A percentile compares a stretch with the other conserved stretches of the same genome.
Conservation (phyloP, 108 stramenopile genomes). For the Nitzschia putrida region DNA sequence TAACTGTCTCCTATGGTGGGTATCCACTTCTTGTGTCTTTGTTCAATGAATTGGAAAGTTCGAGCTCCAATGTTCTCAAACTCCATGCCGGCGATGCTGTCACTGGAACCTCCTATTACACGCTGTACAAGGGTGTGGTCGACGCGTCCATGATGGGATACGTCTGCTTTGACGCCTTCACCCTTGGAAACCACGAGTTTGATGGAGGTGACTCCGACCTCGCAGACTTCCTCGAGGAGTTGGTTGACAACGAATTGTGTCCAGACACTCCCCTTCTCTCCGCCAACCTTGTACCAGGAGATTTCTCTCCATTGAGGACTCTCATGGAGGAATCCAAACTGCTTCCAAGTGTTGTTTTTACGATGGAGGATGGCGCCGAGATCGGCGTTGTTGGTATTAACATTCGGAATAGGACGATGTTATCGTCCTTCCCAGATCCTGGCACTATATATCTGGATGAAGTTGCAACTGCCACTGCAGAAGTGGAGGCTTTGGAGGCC, state of each 20-base stretch:
- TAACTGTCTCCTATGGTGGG: conserved; percentile 13
- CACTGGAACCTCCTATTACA: conserved; percentile 52
- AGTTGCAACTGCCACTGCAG: conserved; percentile 26
- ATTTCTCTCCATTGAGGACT: conserved; percentile 14
- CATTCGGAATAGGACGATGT: conserved; percentile 22
- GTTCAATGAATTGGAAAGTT: neutral
- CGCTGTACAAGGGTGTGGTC: conserved; percentile 36
- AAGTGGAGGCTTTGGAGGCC: conserved; percentile 37
- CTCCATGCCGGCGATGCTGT: conserved; percentile 66
- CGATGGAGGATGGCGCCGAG: conserved; percentile 33
- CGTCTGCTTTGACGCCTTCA: conserved; percentile 49
- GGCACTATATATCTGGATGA: conserved; percentile 52
- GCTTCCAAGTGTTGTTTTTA: conserved; percentile 18
- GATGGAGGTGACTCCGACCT: conserved; percentile 51
- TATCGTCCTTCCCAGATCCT: conserved; percentile 40
- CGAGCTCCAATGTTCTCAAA: conserved; percentile 38
- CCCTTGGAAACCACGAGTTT: conserved; percentile 64
- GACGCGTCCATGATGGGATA: conserved; percentile 52
- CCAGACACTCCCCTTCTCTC: conserved; percentile 22
- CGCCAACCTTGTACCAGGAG: conserved; percentile 21
- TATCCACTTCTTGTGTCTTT: conserved; percentile 5
- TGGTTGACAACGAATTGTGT: conserved; percentile 5
- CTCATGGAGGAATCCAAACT: neutral
- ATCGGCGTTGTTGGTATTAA: conserved; percentile 49
- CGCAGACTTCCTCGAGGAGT: conserved; percentile 34